These are phyloP conservation scores for Colletotrichum sp. DNA, from an alignment of 2,329 filamentous ascomycete genomes.

Conservation along the genomic window DNA sequence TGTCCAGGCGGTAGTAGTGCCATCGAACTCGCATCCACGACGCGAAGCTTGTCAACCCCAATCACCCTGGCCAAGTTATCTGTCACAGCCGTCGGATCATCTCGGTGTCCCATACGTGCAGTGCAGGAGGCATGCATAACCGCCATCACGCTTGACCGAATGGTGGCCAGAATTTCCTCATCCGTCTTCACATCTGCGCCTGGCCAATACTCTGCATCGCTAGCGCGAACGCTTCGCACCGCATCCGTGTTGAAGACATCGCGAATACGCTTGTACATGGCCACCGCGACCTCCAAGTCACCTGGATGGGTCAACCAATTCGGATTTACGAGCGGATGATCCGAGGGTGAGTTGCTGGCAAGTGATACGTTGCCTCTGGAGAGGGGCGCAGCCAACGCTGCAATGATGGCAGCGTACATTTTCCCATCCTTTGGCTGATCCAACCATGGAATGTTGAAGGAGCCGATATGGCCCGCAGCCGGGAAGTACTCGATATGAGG, in stretches of 20 bases:
- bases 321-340: constrained; percentile 46
- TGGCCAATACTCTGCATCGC: constrained; percentile 37
- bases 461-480: constrained; percentile 7
- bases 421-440: constrained; percentile 14
- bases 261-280: constrained; percentile 45
- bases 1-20: constrained; percentile 24
- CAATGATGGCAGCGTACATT: constrained; percentile 1
- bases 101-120: neutral
- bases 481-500: constrained; percentile 36
- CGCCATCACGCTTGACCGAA: neutral
- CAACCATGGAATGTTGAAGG: neutral
- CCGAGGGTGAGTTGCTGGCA: neutral
- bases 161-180: constrained; percentile 37
- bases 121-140: constrained; percentile 10
- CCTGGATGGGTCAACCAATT: constrained; percentile 47
- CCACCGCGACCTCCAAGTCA: constrained; percentile 49
- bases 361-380: constrained; percentile 41
- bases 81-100: neutral
- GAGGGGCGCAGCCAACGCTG: constrained; percentile 40
- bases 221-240: constrained; percentile 33
- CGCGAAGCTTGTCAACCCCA: neutral
- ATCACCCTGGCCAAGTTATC: neutral
- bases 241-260: constrained; percentile 34
- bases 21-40: neutral
- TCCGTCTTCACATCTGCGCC: constrained; percentile 42